A percentile compares a stretch with the other conserved stretches of the same genome.
Evolutionary conservation across 768 basidiomycete species (phyloP).

Genomic region (Leccinum disarticulatum): DNA sequence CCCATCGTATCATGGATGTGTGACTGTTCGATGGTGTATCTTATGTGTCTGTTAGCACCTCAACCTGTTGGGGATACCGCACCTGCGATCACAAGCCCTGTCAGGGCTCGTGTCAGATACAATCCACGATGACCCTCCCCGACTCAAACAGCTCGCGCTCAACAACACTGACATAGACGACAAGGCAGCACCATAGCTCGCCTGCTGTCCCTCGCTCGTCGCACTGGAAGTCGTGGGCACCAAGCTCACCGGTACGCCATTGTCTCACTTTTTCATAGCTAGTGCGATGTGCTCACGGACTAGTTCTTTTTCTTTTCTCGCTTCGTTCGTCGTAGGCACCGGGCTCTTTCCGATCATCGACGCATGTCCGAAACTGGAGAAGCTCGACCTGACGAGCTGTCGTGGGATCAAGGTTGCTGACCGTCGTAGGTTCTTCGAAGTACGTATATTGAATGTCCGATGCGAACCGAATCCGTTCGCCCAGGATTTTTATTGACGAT

Average conservation of each 20-base stretch:
- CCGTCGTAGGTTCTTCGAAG: slow-evolving; percentile 68
- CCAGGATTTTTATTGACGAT: neutral
- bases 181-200: too few species aligned
- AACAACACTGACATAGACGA: too few species aligned
- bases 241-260: too few species aligned
- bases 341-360: slow-evolving; percentile 60
- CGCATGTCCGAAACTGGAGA: slow-evolving; percentile 49
- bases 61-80: slow-evolving; percentile 56
- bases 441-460: neutral
- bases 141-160: slow-evolving; percentile 42
- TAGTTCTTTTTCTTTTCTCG: slow-evolving; percentile 30
- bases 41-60: slow-evolving; percentile 41
- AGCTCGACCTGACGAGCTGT: slow-evolving; percentile 60
- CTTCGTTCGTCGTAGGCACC: slow-evolving; percentile 35
- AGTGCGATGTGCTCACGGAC: slow-evolving; percentile 42
- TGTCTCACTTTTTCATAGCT: slow-evolving; percentile 40
- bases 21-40: too few species aligned
- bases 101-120: slow-evolving; percentile 41
- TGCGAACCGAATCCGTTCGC: too few species aligned
- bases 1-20: too few species aligned
- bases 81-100: slow-evolving; percentile 48
- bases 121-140: slow-evolving; percentile 27
- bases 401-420: slow-evolving; percentile 33
- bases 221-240: too few species aligned
- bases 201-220: too few species aligned